A percentile compares a stretch with the other conserved stretches of the same genome.
phyloP scores from a whole-genome alignment of 169 alveolate genomes.

The Plasmodium gallinaceum region DNA sequence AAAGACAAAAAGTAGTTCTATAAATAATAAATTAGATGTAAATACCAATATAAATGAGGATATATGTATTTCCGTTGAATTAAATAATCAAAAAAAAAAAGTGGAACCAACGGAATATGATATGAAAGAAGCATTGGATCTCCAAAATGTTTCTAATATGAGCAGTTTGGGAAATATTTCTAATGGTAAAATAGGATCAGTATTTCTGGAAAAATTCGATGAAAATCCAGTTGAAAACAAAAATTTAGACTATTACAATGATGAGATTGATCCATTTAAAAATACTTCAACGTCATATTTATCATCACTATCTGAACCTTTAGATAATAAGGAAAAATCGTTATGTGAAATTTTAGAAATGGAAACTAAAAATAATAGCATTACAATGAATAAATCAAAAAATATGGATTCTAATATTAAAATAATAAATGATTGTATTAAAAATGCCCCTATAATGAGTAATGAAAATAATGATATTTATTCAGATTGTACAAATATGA shows the following conservation, averaged over 20 bases:
- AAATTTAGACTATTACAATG: neutral
- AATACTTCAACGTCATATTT: constrained; percentile 5
- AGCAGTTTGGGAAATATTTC: too few species aligned
- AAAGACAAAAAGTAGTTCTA: neutral
- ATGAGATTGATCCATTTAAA: neutral
- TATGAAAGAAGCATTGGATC: too few species aligned
- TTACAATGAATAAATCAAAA: neutral
- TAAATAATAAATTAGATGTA: neutral
- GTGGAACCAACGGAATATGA: neutral
- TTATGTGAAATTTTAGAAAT: constrained; percentile 8
- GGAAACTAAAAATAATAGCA: neutral
- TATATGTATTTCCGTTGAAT: neutral
- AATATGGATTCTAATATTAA: neutral
- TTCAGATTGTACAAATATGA: neutral
- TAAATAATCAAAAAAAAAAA: neutral
- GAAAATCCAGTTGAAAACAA: neutral
- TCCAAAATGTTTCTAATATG: too few species aligned
- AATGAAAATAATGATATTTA: neutral
- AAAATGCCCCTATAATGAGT: neutral
- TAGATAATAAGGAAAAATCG: neutral
- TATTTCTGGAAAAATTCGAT: neutral
- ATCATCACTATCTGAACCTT: neutral
- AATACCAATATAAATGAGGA: neutral
- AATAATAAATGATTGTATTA: too few species aligned
- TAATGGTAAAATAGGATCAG: neutral